Evolutionary conservation across 495 filamentous ascomycete species (phyloP).

Genomic region (Tuber umbilicatum): DNA sequence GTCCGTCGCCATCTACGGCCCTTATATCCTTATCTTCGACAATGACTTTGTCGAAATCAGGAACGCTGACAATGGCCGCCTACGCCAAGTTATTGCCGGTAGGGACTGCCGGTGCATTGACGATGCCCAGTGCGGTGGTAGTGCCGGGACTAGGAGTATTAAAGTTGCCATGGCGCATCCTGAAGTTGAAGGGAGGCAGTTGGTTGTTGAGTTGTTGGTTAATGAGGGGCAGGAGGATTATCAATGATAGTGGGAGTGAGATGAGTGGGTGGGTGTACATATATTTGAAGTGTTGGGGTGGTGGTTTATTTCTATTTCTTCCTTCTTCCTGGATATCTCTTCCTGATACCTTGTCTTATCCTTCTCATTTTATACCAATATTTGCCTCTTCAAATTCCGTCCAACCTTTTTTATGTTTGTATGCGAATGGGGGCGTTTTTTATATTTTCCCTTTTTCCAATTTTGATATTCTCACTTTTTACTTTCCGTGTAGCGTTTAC

Average conservation of each 20-base stretch:
- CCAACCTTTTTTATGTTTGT: neutral
- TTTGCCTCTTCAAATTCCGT: neutral
- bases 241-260: conserved; percentile 4
- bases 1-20: conserved; percentile 67
- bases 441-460: neutral
- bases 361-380: neutral
- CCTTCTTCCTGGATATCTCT: neutral
- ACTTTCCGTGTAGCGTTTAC: neutral
- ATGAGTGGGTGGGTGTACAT: neutral
- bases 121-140: conserved; percentile 50
- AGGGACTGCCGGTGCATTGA: conserved; percentile 81
- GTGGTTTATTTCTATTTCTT: neutral
- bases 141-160: conserved; percentile 53
- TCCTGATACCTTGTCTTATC: neutral
- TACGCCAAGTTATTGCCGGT: conserved; percentile 90
- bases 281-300: conserved; percentile 1
- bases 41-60: conserved; percentile 88
- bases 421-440: neutral
- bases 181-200: conserved; percentile 67
- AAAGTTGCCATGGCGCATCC: conserved; percentile 97
- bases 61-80: conserved; percentile 88
- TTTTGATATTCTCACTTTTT: neutral
- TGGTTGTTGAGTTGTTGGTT: conserved; percentile 84
- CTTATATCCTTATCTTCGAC: conserved; percentile 78
- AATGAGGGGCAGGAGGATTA: conserved; percentile 90